Conservation (phyloP, 176 grass and related monocot genomes). For the barley (Hordeum vulgare) region MorexV3_pseudomolecules_assembly NC_058523.1:440121371-440121870, state of each 20-base stretch:
- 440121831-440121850: conserved; percentile 20
- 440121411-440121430: conserved; percentile 77
- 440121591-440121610: conserved; percentile 78
- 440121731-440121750: conserved; percentile 44
- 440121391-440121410: conserved; percentile 33
- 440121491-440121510: conserved; percentile 93
- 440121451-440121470: conserved; percentile 84
- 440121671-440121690: conserved; percentile 91
- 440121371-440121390: neutral
- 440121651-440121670: conserved; percentile 94
- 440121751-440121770: conserved; percentile 35
- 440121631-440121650: conserved; percentile 63
- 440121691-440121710: conserved; percentile 78
- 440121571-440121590: conserved; percentile 46
- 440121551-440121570: neutral
- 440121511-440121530: conserved; percentile 31
- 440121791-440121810: conserved; percentile 33
- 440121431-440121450: conserved; percentile 75
- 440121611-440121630: conserved; percentile 85
- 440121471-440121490: conserved; percentile 78
- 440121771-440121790: conserved; percentile 31
- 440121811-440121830: conserved; percentile 25
- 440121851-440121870: neutral
- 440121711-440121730: conserved; percentile 39
- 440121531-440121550: conserved; percentile 13